A percentile compares a stretch with the other conserved stretches of the same genome.
phyloP scores from a whole-genome alignment of 176 grass and related monocot species.

The Hordeum marinum region DNA sequence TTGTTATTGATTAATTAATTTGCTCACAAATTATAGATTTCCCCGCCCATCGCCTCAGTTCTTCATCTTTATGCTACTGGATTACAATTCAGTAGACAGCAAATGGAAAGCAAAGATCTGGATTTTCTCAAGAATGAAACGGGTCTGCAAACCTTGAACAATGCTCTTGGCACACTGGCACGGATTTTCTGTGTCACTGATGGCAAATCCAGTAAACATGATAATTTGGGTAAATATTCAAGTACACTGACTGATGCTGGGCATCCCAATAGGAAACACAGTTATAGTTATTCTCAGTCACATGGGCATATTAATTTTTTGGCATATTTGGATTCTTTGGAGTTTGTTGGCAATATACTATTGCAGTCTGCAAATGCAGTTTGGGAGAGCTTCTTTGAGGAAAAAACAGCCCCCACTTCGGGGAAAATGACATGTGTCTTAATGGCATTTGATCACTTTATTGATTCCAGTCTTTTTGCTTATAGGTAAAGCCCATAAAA shows the following conservation, averaged over 20 bases:
- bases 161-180: conserved; percentile 34
- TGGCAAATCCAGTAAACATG: neutral
- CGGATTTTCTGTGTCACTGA: conserved; percentile 19
- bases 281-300: conserved; percentile 17
- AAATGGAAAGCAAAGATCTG: conserved; percentile 30
- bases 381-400: conserved; percentile 55
- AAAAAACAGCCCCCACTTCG: conserved; percentile 29
- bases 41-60: conserved; percentile 38
- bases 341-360: conserved; percentile 65
- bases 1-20: conserved; percentile 18
- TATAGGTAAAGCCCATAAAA: conserved; percentile 50
- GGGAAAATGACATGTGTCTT: conserved; percentile 32
- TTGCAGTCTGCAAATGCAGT: conserved; percentile 33
- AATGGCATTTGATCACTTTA: conserved; percentile 48
- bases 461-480: conserved; percentile 42
- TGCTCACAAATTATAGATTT: conserved; percentile 43
- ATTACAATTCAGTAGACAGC: conserved; percentile 36
- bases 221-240: conserved; percentile 23
- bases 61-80: conserved; percentile 66
- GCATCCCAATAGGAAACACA: conserved; percentile 8
- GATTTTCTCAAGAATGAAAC: conserved; percentile 32
- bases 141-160: conserved; percentile 32
- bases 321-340: conserved; percentile 71
- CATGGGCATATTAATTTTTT: conserved; percentile 34
- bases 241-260: neutral